These are phyloP conservation scores for Gossypium anomalum DNA, from an alignment of 345 rosid genomes.

Conservation along the genomic window DNA sequence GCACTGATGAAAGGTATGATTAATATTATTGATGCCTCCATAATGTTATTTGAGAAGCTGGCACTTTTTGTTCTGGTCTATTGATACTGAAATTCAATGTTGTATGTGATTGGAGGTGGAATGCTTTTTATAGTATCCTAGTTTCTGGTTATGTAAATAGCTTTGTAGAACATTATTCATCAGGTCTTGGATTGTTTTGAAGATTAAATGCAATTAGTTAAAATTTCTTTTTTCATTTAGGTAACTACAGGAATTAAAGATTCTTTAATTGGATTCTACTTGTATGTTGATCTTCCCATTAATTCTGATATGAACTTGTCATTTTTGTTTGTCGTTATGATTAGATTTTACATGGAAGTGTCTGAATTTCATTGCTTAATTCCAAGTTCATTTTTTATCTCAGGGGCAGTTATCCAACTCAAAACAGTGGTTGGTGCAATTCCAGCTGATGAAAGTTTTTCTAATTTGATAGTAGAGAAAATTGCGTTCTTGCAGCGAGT, in stretches of 20 bases:
- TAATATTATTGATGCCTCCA: not conserved
- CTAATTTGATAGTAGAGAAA: slow-evolving; percentile 37
- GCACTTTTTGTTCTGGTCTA: slow-evolving; percentile 5
- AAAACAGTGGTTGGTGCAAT: slow-evolving; percentile 48
- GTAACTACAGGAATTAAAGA: not conserved
- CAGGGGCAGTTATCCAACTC: slow-evolving; percentile 69
- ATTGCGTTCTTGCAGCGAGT: slow-evolving; percentile 41
- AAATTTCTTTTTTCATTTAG: slow-evolving; percentile 1
- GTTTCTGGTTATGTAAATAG: not conserved
- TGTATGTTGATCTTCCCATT: not conserved
- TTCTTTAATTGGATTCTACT: not conserved
- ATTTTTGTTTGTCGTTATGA: not conserved
- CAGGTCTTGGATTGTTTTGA: not conserved
- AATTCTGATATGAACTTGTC: not conserved
- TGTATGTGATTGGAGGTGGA: not conserved
- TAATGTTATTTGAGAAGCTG: not conserved
- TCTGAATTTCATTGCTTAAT: not conserved
- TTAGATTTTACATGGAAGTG: not conserved
- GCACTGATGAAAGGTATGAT: slow-evolving; percentile 63
- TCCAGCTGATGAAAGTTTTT: slow-evolving; percentile 46
- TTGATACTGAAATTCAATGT: not conserved
- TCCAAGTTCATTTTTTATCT: slow-evolving; percentile 17
- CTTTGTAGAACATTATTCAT: not conserved
- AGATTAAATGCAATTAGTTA: not conserved
- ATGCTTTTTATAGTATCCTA: not conserved